Percentiles rank a stretch among this genome's conserved stretches.
Evolutionary conservation across 345 rosid species (phyloP).

Genomic region (Populus deltoides): DNA sequence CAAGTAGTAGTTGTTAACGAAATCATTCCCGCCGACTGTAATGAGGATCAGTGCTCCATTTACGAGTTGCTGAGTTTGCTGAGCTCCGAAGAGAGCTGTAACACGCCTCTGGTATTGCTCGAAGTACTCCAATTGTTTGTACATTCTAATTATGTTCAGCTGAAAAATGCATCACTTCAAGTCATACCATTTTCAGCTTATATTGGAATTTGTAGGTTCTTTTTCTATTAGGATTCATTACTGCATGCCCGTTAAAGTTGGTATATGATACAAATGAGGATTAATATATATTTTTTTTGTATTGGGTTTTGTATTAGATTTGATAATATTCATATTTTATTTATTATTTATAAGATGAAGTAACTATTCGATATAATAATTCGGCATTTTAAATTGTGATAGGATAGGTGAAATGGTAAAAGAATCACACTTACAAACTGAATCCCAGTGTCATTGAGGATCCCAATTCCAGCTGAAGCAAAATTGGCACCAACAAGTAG

Average conservation of each 20-base stretch:
- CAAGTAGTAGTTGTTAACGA: slow-evolving; percentile 31
- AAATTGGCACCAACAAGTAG: slow-evolving; percentile 32
- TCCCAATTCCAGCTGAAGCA: slow-evolving; percentile 36
- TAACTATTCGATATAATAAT: no score
- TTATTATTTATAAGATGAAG: no score
- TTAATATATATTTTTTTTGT: no score
- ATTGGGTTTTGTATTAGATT: no score
- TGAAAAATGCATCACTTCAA: slow-evolving; percentile 2
- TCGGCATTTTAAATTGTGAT: no score
- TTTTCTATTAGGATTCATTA: no score
- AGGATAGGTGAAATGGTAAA: no score
- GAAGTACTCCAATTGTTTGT: slow-evolving; percentile 16
- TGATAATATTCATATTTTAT: no score
- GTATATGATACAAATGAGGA: no score
- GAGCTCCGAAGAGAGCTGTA: slow-evolving; percentile 7
- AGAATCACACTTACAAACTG: slow-evolving; percentile 23
- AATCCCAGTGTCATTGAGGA: slow-evolving; percentile 33
- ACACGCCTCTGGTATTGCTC: slow-evolving; percentile 26
- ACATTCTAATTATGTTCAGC: slow-evolving; percentile 26
- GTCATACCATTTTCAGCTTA: no score
- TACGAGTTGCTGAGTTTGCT: slow-evolving; percentile 6
- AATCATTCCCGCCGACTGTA: slow-evolving; percentile 31
- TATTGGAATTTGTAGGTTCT: no score
- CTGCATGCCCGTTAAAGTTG: no score
- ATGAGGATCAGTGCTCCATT: slow-evolving; percentile 18